A percentile compares a stretch with the other conserved stretches of the same genome.
Conservation (phyloP, 345 rosid species). For the Euclidium syriacum region DNA sequence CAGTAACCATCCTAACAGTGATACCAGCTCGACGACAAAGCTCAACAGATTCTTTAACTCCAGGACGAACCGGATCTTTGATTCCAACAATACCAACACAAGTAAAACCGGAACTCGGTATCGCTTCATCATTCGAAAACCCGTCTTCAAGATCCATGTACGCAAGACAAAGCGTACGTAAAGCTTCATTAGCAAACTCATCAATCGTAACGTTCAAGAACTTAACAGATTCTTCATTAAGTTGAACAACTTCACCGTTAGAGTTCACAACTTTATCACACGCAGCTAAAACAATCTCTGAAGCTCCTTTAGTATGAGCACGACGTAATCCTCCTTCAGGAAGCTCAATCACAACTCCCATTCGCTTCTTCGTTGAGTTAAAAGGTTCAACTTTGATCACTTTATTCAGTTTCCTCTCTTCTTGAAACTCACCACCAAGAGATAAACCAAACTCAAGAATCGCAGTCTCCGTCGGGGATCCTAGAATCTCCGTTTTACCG, state of each 20-base stretch:
- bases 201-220: constrained; percentile 61
- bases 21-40: constrained; percentile 85
- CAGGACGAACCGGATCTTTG: constrained; percentile 93
- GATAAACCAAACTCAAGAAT: constrained; percentile 72
- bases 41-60: constrained; percentile 87
- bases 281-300: constrained; percentile 80
- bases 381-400: constrained; percentile 83
- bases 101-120: constrained; percentile 64
- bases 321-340: constrained; percentile 54
- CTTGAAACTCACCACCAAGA: constrained; percentile 73
- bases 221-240: constrained; percentile 53
- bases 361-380: constrained; percentile 88
- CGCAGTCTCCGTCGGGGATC: constrained; percentile 91
- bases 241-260: constrained; percentile 65
- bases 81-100: constrained; percentile 88
- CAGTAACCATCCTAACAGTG: constrained; percentile 93
- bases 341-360: constrained; percentile 73
- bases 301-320: constrained; percentile 88
- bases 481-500: constrained; percentile 68
- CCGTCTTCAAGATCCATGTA: constrained; percentile 53
- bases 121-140: constrained; percentile 47
- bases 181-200: constrained; percentile 82
- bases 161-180: constrained; percentile 83
- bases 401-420: constrained; percentile 49
- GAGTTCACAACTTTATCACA: constrained; percentile 72